Conservation (phyloP, 306 rosid genomes). For the Comarum palustre region DNA sequence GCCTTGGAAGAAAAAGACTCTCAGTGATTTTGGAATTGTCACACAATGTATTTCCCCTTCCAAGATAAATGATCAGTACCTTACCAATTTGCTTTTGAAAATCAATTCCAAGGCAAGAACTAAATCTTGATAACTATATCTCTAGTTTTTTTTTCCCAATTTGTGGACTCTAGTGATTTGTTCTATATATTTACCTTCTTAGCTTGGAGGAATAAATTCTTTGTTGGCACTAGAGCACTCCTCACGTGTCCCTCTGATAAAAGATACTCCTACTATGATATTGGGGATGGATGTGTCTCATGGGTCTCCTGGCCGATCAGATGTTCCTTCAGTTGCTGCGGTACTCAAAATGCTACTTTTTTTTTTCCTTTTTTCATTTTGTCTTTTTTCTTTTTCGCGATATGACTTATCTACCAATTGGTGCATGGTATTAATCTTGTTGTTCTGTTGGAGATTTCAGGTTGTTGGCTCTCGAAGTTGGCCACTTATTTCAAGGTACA, state of each 20-base stretch:
- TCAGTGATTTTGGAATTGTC: constrained; percentile 69
- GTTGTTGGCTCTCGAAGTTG: constrained; percentile 86
- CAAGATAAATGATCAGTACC: constrained; percentile 78
- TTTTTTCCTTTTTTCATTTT: background rate
- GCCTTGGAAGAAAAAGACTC: constrained; percentile 84
- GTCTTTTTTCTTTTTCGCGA: background rate
- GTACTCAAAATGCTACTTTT: constrained; percentile 33
- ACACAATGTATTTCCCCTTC: constrained; percentile 82
- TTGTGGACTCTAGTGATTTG: constrained; percentile 14
- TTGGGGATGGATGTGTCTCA: constrained; percentile 97
- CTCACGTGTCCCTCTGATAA: constrained; percentile 60
- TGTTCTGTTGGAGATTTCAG: constrained; percentile 26
- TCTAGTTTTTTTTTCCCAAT: constrained; percentile 4
- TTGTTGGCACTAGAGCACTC: constrained; percentile 75
- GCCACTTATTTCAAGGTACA: constrained; percentile 88
- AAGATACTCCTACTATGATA: constrained; percentile 80
- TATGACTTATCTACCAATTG: constrained; percentile 2
- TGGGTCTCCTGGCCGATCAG: constrained; percentile 63
- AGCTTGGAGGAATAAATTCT: constrained; percentile 95
- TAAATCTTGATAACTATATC: constrained; percentile 3
- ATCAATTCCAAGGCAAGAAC: constrained; percentile 81
- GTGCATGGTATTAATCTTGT: constrained; percentile 12
- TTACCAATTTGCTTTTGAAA: constrained; percentile 81
- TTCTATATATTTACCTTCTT: constrained; percentile 9
- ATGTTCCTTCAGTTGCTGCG: constrained; percentile 81